Base-by-base conservation (phyloP, 306 rosid genomes). In the Rosa multiflora region DNA sequence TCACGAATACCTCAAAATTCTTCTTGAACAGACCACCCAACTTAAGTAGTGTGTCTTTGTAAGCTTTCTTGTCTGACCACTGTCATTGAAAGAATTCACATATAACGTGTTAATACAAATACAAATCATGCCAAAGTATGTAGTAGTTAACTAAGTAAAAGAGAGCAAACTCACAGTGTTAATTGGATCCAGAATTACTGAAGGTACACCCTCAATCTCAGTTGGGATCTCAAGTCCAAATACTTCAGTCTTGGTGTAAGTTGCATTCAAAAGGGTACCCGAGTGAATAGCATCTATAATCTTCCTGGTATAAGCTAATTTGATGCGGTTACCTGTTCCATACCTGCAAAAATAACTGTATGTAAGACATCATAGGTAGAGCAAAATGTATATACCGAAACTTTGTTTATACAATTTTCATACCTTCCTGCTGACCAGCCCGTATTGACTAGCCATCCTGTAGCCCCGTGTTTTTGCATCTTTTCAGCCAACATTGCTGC, bases 371-470 rank as follows among this genome's bases (percentile, higher is more conserved):
- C 9, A 29, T 1, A 26, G 4, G 46, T 29, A 18, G 59, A 75
- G 32, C 35, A 15, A 6, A 9, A 61, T 62, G 10, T 21, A 69
- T n/a, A 18, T 21, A 1, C 3, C 7, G 11, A n/a, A 42, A 18
- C 14, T 69, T 13, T n/a, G 35, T 5, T 42, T 5, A 43, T 12
- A 69, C 3, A 44, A 5, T 8, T 20, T 67, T 20, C 23, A 26
- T 74, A 74, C 86, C 97, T 91, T 75, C 98, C 98, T 62, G 85
- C 94, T 0, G 96, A 94, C 98, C 98, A 92, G 71, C 96, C 97
- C 3, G 98, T 94, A 88, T 94, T 94, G n/a, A 94, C 98, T 15
- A 94, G 96, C 98, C 98, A 94, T 1, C 94, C 97, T 0, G 93
- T 89, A 10, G 98, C 97, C 6, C 98, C 98, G 39, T 94, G 96